Base-by-base conservation (phyloP, 2,329 filamentous ascomycete species). In the Teratosphaeriaceae sp. region DNA sequence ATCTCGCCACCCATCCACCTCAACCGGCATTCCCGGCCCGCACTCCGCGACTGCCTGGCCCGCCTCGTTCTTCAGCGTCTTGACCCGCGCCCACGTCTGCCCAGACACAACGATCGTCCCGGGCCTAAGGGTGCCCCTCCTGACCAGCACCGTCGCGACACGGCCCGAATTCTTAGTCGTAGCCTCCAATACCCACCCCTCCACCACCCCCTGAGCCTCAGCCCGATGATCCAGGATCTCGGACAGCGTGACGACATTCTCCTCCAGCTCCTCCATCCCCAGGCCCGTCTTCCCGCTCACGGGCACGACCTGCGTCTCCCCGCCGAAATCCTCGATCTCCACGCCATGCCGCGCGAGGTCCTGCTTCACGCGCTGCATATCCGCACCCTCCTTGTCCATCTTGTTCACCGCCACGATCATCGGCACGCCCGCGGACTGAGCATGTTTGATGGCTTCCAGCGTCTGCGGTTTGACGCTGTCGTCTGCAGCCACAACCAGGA, bases 321-420 rank as follows among this genome's bases (percentile, higher is more conserved):
- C 92, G 30, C 92, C 92, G 57, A 80, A 94, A 59, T 97, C 92
- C 68, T 98, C 92, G 42, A 98, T 84, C 55, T 95, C 85, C 22
- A 98, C 80, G 6, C 85, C 88, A 57, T 95, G 76, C 2, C 80
- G 74, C 7, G 85, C 80, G 19, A 98, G 79, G 62, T 97, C 92
- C 43, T 82, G 74, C 68, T 97, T 97, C 49, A 97, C 89, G 37
- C 80, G 78, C 31, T 96, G 84, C 9, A 88, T 69, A 40, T 88
- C 79, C 4, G 85, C 82, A 46, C 86, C 84, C 46, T 84, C 80
- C 66, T 92, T 95, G 68, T 98, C 92, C 40, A 95, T 79, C 67
- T 98, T 98, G 72, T 92, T 98, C 67, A 97, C 90, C 13, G 94
- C 94, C 39, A 98, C 92, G 45, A 98, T 95, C 38, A 98, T 90